phyloP scores from a whole-genome alignment of 164 flowering plant species.

The Echeveria elegans region DNA sequence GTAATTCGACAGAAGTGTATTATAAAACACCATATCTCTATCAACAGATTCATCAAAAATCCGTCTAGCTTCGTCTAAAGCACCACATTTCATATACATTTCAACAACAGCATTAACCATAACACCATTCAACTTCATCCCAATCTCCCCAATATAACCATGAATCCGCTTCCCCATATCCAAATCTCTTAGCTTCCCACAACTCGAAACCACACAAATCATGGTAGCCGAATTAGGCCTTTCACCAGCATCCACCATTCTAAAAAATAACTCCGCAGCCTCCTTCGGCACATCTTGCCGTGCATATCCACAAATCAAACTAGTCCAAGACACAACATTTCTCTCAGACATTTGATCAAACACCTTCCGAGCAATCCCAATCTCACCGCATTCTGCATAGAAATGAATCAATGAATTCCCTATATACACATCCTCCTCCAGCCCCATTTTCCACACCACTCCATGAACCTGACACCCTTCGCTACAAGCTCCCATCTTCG shows the following conservation, averaged over 20 bases:
- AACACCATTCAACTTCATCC: conserved; percentile 23
- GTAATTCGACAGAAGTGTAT: conserved; percentile 47
- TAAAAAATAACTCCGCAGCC: conserved; percentile 45
- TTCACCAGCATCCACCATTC: conserved; percentile 33
- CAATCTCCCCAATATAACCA: conserved; percentile 23
- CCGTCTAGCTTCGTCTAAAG: conserved; percentile 23
- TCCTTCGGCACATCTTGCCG: conserved; percentile 21
- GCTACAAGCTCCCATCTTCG: conserved; percentile 21
- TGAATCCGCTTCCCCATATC: conserved; percentile 25
- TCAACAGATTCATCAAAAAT: conserved; percentile 35
- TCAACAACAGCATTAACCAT: conserved; percentile 50
- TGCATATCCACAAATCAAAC: conserved; percentile 45
- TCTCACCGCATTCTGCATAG: conserved; percentile 36
- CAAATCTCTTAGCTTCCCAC: conserved; percentile 46
- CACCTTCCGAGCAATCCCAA: conserved; percentile 26
- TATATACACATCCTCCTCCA: conserved; percentile 28
- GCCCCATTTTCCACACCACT: conserved; percentile 35
- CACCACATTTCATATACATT: conserved; percentile 64
- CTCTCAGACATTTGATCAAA: conserved; percentile 48
- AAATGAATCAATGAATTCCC: conserved; percentile 45
- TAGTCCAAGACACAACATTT: conserved; percentile 65
- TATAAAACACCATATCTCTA: conserved; percentile 40
- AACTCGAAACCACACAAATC: conserved; percentile 50
- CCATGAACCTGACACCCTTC: conserved; percentile 48
- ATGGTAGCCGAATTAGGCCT: conserved; percentile 47